Percentiles rank a stretch among this genome's conserved stretches.
Conservation (phyloP, 2,329 filamentous ascomycete species). For the Fusarium sublunatum region DNA sequence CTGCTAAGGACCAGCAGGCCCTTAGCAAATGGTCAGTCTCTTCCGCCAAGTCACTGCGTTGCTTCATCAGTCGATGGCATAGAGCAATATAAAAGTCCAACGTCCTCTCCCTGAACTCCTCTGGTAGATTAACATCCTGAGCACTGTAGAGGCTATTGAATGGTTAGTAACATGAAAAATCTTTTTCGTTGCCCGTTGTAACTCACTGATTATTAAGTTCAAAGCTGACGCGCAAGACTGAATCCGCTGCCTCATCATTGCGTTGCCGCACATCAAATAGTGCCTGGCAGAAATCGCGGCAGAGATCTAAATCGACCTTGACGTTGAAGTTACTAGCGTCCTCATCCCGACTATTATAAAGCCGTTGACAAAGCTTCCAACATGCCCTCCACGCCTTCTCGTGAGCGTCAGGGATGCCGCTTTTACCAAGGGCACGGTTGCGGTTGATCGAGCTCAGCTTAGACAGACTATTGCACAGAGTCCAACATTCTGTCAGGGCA, state of each 20-base stretch:
- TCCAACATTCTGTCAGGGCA: conserved; percentile 91
- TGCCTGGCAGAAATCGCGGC: conserved; percentile 90
- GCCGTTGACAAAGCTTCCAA: conserved; percentile 90
- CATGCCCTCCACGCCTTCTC: conserved; percentile 94
- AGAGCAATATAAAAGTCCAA: conserved; percentile 94
- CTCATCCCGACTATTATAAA: conserved; percentile 85
- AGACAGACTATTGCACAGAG: conserved; percentile 88
- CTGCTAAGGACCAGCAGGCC: conserved; percentile 89
- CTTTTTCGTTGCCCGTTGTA: neutral
- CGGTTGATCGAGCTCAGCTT: conserved; percentile 86
- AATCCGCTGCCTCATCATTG: conserved; percentile 83
- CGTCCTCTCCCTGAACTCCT: conserved; percentile 88
- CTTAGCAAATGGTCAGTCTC: conserved; percentile 87
- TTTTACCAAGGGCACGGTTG: conserved; percentile 79
- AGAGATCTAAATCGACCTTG: conserved; percentile 82
- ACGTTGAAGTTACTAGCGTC: conserved; percentile 74
- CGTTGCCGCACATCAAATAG: conserved; percentile 86
- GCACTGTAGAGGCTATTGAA: conserved; percentile 80
- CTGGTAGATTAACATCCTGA: conserved; percentile 82
- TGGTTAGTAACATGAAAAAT: conserved; percentile 43
- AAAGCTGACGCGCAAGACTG: conserved; percentile 89
- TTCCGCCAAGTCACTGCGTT: conserved; percentile 79
- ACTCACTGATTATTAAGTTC: conserved; percentile 90
- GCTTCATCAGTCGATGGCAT: conserved; percentile 96
- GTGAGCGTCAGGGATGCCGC: conserved; percentile 79